phyloP scores from a whole-genome alignment of 805 yeast species.

The Lipomyces orientalis region DNA sequence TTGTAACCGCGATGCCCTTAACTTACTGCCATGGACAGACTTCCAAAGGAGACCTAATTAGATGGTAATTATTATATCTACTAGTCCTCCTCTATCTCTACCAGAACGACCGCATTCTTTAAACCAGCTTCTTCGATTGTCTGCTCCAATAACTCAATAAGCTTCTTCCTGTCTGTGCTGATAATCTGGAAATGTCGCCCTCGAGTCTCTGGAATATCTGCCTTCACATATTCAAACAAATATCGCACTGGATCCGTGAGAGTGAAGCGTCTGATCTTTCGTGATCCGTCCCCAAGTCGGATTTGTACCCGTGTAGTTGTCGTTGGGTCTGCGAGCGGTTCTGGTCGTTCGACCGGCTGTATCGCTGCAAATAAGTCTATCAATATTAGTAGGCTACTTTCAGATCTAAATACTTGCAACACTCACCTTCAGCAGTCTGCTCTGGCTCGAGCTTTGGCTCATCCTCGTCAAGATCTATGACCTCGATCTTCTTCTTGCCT shows the following conservation, averaged over 20 bases:
- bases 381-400: neutral
- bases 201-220: slow-evolving; percentile 53
- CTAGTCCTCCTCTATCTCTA: slow-evolving; percentile 56
- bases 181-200: slow-evolving; percentile 55
- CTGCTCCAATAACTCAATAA: slow-evolving; percentile 58
- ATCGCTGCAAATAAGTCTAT: slow-evolving; percentile 53
- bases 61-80: neutral
- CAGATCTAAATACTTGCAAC: neutral
- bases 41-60: neutral
- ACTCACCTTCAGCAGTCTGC: neutral
- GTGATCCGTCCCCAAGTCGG: slow-evolving; percentile 84
- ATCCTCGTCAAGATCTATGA: slow-evolving; percentile 41
- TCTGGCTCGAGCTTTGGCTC: slow-evolving; percentile 21
- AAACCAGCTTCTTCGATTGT: slow-evolving; percentile 78
- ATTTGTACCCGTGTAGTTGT: slow-evolving; percentile 80
- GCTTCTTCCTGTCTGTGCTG: slow-evolving; percentile 59
- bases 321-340: slow-evolving; percentile 64
- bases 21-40: neutral
- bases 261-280: slow-evolving; percentile 73
- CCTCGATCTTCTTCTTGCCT: slow-evolving; percentile 38
- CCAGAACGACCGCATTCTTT: slow-evolving; percentile 76
- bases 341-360: slow-evolving; percentile 58
- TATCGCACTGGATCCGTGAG: slow-evolving; percentile 61
- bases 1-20: neutral
- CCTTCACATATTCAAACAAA: slow-evolving; percentile 72